Percentiles rank a stretch among this genome's conserved stretches.
Evolutionary conservation across 1,284 basidiomycete genomes (phyloP).

Genomic region (Puccinia novopanici): DNA sequence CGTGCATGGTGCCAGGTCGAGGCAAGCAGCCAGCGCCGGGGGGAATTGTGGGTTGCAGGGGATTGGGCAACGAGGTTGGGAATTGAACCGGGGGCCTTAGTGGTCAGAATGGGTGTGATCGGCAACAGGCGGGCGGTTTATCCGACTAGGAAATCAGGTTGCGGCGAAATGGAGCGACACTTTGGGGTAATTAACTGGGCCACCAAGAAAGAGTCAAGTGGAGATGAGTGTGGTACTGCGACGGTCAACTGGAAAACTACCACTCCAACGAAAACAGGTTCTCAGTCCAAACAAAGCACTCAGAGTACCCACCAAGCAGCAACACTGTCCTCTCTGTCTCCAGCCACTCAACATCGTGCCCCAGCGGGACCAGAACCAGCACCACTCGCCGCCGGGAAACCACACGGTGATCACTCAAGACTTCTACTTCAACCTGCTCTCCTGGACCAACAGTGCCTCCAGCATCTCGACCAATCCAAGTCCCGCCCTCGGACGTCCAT

Average conservation of each 20-base stretch:
- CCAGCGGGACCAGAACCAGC: background rate
- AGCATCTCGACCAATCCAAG: conserved; percentile 13
- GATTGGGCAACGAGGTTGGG: too few species aligned
- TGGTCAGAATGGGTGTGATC: too few species aligned
- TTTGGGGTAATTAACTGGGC: too few species aligned
- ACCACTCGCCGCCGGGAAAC: background rate
- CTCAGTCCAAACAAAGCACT: conserved; percentile 21
- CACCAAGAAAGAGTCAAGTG: too few species aligned
- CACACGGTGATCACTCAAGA: conserved; percentile 32
- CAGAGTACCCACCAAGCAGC: background rate
- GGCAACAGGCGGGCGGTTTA: too few species aligned
- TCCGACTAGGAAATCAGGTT: too few species aligned
- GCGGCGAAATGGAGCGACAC: too few species aligned
- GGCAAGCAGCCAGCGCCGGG: too few species aligned
- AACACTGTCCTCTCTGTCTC: conserved; percentile 28
- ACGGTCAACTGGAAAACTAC: conserved; percentile 40
- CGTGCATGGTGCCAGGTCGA: too few species aligned
- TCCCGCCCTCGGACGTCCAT: background rate
- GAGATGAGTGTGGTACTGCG: conserved; percentile 2
- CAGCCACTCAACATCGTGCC: conserved; percentile 1
- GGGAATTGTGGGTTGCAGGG: too few species aligned
- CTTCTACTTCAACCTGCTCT: conserved; percentile 38
- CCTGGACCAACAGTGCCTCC: conserved; percentile 6
- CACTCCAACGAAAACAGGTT: conserved; percentile 34
- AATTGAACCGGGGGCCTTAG: too few species aligned